Percentiles rank a stretch among this genome's conserved stretches.
These are phyloP conservation scores for Phytophthora chlamydospora DNA, from an alignment of 352 stramenopile genomes.

Conservation along the genomic window DNA sequence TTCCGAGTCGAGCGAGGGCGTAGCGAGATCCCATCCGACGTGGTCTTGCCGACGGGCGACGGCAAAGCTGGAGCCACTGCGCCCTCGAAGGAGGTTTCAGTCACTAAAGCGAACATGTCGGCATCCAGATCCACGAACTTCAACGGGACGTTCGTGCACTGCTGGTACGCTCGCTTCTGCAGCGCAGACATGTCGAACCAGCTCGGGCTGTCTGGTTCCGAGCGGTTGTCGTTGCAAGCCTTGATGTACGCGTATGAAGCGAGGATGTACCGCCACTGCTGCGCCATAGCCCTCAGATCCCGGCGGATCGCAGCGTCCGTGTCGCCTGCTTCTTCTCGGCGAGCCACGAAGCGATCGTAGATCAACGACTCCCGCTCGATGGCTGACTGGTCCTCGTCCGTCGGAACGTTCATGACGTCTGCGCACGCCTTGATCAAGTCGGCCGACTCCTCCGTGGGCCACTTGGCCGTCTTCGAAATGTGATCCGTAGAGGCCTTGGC, in stretches of 20 bases:
- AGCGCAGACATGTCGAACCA: slow-evolving; percentile 45
- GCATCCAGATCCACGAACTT: slow-evolving; percentile 50
- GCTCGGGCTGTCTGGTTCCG: slow-evolving; percentile 24
- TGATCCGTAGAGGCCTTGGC: slow-evolving; percentile 22
- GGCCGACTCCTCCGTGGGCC: slow-evolving; percentile 38
- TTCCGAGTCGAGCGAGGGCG: slow-evolving; percentile 37
- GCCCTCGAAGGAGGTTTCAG: slow-evolving; percentile 42
- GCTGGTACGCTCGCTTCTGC: slow-evolving; percentile 47
- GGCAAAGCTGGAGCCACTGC: slow-evolving; percentile 11
- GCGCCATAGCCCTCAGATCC: slow-evolving; percentile 38
- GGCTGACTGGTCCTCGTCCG: slow-evolving; percentile 27
- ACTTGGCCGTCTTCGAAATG: slow-evolving; percentile 34
- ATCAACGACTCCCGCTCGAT: slow-evolving; percentile 41
- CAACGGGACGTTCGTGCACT: slow-evolving; percentile 43
- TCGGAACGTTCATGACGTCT: slow-evolving; percentile 41
- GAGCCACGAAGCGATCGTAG: slow-evolving; percentile 41
- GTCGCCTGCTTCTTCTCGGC: slow-evolving; percentile 32
- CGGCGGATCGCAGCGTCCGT: slow-evolving; percentile 26
- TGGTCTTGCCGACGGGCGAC: slow-evolving; percentile 18
- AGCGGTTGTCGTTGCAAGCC: slow-evolving; percentile 39
- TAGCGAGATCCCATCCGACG: slow-evolving; percentile 31
- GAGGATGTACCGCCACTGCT: slow-evolving; percentile 48
- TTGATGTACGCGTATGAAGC: slow-evolving; percentile 54
- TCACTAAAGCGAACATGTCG: slow-evolving; percentile 45
- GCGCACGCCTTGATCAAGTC: slow-evolving; percentile 49